Conservation (phyloP, 345 rosid genomes). For the Ceriops decandra region DNA sequence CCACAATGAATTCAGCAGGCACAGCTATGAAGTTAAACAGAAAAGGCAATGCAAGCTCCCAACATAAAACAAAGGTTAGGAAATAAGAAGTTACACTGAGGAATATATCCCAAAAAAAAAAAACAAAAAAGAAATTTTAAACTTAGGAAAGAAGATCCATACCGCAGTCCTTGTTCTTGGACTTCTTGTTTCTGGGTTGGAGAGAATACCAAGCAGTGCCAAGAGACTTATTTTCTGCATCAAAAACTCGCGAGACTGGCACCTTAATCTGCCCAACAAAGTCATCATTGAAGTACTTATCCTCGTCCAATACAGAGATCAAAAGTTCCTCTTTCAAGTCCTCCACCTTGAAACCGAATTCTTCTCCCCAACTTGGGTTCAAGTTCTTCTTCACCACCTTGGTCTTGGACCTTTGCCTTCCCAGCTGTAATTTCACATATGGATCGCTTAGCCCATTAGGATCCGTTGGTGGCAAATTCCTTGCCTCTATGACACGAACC, state of each 20-base stretch:
- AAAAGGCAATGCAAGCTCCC: background rate
- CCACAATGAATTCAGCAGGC: too few species aligned
- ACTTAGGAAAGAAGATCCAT: constrained; percentile 13
- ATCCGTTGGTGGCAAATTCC: constrained; percentile 87
- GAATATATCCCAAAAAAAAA: background rate
- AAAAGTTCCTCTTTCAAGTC: constrained; percentile 85
- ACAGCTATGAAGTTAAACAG: background rate
- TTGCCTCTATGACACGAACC: constrained; percentile 74
- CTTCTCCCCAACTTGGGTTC: constrained; percentile 92
- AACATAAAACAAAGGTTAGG: too few species aligned
- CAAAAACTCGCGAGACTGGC: constrained; percentile 64
- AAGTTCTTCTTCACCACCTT: constrained; percentile 83
- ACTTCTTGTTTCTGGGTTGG: constrained; percentile 70
- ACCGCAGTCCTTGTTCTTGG: constrained; percentile 82
- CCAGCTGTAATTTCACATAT: constrained; percentile 75
- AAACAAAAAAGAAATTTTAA: background rate
- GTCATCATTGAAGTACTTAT: constrained; percentile 82
- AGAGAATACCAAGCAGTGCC: constrained; percentile 74
- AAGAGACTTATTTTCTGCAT: constrained; percentile 72
- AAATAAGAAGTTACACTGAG: background rate
- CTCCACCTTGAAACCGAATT: constrained; percentile 83
- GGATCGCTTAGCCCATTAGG: constrained; percentile 89
- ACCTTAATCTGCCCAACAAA: constrained; percentile 69
- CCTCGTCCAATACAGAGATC: constrained; percentile 78
- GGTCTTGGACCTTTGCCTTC: constrained; percentile 65